Evolutionary conservation across 1,284 basidiomycete species (phyloP).

Genomic region (Ceratobasidium papillatum): DNA sequence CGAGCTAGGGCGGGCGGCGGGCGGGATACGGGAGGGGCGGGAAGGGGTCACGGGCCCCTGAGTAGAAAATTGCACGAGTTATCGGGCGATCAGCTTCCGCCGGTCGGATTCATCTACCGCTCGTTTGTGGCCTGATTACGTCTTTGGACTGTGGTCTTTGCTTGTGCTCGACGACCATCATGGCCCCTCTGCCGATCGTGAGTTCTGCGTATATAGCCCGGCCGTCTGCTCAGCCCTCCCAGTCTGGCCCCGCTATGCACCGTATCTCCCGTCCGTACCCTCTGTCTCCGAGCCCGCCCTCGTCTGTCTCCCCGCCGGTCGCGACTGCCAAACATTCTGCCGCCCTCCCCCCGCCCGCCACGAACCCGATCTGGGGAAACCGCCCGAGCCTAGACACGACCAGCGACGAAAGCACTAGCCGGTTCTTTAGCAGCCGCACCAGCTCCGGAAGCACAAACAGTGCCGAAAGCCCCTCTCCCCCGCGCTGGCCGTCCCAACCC

Average conservation of each 20-base stretch:
- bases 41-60: neutral
- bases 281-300: conserved; percentile 12
- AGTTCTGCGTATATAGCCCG: neutral
- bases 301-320: conserved; percentile 2
- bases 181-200: conserved; percentile 1
- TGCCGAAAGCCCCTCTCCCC: conserved; percentile 14
- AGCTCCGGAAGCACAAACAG: conserved; percentile 35
- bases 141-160: neutral
- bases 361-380: conserved; percentile 9
- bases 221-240: neutral
- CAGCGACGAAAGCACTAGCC: conserved; percentile 22
- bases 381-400: conserved; percentile 11
- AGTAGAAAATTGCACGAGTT: conserved; percentile 36
- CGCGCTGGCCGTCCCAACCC: conserved; percentile 23
- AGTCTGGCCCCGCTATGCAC: conserved; percentile 21
- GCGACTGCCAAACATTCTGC: neutral
- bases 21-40: neutral
- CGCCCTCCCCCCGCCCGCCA: neutral
- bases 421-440: conserved; percentile 29
- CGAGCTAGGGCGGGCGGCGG: conserved; percentile 10
- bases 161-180: conserved; percentile 26
- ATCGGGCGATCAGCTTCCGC: conserved; percentile 39
- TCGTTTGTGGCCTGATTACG: conserved; percentile 2
- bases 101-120: conserved; percentile 6
- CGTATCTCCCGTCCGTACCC: conserved; percentile 7